Base-by-base conservation (phyloP, 2,329 filamentous ascomycete genomes). In the Magnaporthiopsis poae region DNA sequence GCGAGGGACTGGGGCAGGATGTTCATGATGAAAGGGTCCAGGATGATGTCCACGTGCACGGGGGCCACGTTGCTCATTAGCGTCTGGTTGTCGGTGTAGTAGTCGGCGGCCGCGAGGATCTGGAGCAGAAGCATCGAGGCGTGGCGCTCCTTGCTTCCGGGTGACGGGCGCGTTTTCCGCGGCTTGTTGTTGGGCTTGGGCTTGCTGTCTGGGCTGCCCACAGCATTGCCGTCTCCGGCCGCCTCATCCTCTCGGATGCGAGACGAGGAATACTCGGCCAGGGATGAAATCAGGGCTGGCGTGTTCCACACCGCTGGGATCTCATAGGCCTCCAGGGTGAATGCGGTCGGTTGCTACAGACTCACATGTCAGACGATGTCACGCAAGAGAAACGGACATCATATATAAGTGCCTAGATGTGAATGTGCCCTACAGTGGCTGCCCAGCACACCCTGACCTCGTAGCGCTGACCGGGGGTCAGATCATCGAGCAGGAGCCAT, bases 391-490 rank as follows among this genome's bases (percentile, higher is more conserved):
- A n/a, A 8, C 9, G 7, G n/a, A 5, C 15, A n/a, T 56, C n/a
- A 25, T 12, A 31, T 31, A 31, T 7, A 31, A 9, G 35, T 15
- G 36, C 62, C 25, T 29, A 56, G 11, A 11, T 25, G 60, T 1
- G 12, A 11, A 31, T 52, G 25, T 25, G 39, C 83, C 90, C 78
- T 83, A 96, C 94, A 68, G 89, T 95, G 60, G 95, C 95, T 68
- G 92, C 84, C 93, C 94, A 99, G 79, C 94, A 98, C 68, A 97
- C 83, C 66, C 95, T 88, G 63, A 96, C 84, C 80, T 99, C 95
- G 81, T 98, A 97, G 70, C 92, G 85, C 73, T 89, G 88, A 13
- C 86, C 86, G 52, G 86, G 83, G n/a, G 78, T 81, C 66, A 99
- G 81, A 46, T 82, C 79, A 67, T 90, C 84, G 7, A 99, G 84